phyloP scores from a whole-genome alignment of 2,329 filamentous ascomycete species.

The Teratosphaeria epicoccoides region DNA sequence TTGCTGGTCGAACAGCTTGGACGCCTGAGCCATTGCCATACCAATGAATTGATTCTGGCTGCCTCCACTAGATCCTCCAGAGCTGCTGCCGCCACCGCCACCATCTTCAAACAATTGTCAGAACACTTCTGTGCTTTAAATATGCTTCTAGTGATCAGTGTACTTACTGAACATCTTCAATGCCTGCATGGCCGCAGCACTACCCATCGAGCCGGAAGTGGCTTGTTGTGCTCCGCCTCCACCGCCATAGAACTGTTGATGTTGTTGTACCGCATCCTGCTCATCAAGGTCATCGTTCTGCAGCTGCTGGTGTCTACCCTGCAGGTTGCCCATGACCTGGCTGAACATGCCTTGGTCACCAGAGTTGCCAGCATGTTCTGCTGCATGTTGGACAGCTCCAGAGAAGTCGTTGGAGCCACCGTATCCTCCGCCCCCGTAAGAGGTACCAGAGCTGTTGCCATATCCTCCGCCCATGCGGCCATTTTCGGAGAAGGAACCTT shows the following conservation, averaged over 20 bases:
- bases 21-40: conserved; percentile 78
- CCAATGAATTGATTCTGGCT: conserved; percentile 73
- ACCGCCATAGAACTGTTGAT: conserved; percentile 61
- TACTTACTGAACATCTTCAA: conserved; percentile 73
- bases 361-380: conserved; percentile 41
- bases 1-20: conserved; percentile 60
- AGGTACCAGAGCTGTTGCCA: conserved; percentile 31
- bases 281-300: conserved; percentile 49
- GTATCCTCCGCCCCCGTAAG: conserved; percentile 31
- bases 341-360: conserved; percentile 46
- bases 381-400: conserved; percentile 45
- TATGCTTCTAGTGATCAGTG: too few relatives aligned
- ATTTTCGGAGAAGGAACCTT: conserved; percentile 21
- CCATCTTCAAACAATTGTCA: too few relatives aligned
- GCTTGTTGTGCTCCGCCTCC: conserved; percentile 37
- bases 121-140: too few relatives aligned
- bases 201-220: conserved; percentile 43
- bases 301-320: conserved; percentile 42
- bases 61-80: conserved; percentile 23
- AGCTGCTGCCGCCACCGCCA: conserved; percentile 25
- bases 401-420: conserved; percentile 40
- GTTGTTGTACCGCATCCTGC: conserved; percentile 57
- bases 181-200: conserved; percentile 70
- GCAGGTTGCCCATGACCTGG: conserved; percentile 44
- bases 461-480: conserved; percentile 20